Evolutionary conservation across 495 filamentous ascomycete genomes (phyloP).

Genomic region (Chaetomium tenue): DNA sequence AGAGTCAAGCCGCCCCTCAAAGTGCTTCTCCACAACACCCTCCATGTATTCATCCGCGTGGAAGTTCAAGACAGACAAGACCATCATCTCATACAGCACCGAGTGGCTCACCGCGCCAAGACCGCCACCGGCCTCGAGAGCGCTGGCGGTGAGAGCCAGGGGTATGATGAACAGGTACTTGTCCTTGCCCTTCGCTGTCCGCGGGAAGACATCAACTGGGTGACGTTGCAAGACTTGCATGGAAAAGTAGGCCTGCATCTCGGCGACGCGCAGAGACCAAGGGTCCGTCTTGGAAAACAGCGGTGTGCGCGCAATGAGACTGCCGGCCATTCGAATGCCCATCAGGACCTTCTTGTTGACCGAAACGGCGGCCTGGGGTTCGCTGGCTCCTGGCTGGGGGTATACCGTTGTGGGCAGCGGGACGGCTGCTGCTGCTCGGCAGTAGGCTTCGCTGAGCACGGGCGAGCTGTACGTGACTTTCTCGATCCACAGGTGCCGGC

Average conservation of each 20-base stretch:
- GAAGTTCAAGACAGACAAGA: neutral
- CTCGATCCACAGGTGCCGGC: constrained; percentile 3
- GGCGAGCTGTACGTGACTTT: constrained; percentile 4
- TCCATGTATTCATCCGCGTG: neutral
- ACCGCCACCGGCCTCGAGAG: neutral
- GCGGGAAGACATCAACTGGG: neutral
- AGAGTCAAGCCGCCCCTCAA: neutral
- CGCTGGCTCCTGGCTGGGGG: neutral
- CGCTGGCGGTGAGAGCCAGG: constrained; percentile 1
- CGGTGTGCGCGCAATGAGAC: neutral
- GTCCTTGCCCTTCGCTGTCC: constrained; percentile 1
- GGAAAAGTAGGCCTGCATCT: neutral
- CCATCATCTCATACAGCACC: neutral
- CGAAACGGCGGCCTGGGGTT: neutral
- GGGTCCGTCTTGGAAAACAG: neutral
- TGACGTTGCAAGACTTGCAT: neutral
- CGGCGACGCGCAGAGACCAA: neutral
- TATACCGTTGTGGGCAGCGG: neutral
- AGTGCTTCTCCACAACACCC: neutral
- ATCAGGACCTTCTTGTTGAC: neutral
- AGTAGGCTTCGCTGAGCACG: neutral
- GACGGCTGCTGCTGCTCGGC: neutral
- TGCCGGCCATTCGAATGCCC: neutral
- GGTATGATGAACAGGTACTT: constrained; percentile 3
- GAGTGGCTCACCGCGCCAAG: neutral